Conservation (phyloP, 805 yeast genomes). For the Metschnikowia chrysomelidarum region DNA sequence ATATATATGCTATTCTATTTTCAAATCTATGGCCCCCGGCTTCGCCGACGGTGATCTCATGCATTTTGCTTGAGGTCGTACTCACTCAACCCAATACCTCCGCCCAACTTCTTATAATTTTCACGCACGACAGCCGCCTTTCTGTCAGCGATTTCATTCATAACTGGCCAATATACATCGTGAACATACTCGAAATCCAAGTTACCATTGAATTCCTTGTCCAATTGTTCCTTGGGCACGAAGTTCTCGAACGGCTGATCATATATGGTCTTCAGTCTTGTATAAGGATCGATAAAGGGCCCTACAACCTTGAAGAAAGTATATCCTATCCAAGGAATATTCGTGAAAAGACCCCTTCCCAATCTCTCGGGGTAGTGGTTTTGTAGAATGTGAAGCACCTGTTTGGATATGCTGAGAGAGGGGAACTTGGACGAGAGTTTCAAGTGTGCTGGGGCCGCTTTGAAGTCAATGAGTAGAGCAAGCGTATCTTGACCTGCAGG, state of each 20-base stretch:
- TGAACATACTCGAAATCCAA: slow-evolving; percentile 53
- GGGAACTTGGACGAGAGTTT: slow-evolving; percentile 44
- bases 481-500: slow-evolving; percentile 59
- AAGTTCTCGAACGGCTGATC: slow-evolving; percentile 57
- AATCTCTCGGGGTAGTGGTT: slow-evolving; percentile 23
- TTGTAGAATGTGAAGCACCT: slow-evolving; percentile 22
- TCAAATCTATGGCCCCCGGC: too few species aligned
- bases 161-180: slow-evolving; percentile 51
- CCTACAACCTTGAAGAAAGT: slow-evolving; percentile 22
- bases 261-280: slow-evolving; percentile 54
- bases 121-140: slow-evolving; percentile 32
- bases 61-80: slow-evolving; percentile 41
- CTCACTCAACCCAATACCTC: slow-evolving; percentile 53
- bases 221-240: slow-evolving; percentile 53
- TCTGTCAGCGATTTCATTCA: slow-evolving; percentile 42
- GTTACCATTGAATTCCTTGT: slow-evolving; percentile 47
- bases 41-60: too few species aligned
- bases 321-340: slow-evolving; percentile 22
- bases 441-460: slow-evolving; percentile 41
- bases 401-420: slow-evolving; percentile 44
- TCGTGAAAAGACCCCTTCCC: slow-evolving; percentile 22
- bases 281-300: slow-evolving; percentile 53
- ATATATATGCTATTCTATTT: too few species aligned
- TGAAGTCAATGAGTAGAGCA: slow-evolving; percentile 55
- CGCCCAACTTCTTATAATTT: slow-evolving; percentile 46